Evolutionary conservation across 331 rosid genomes (phyloP).

Genomic region (Pyracantha coccinea): DNA sequence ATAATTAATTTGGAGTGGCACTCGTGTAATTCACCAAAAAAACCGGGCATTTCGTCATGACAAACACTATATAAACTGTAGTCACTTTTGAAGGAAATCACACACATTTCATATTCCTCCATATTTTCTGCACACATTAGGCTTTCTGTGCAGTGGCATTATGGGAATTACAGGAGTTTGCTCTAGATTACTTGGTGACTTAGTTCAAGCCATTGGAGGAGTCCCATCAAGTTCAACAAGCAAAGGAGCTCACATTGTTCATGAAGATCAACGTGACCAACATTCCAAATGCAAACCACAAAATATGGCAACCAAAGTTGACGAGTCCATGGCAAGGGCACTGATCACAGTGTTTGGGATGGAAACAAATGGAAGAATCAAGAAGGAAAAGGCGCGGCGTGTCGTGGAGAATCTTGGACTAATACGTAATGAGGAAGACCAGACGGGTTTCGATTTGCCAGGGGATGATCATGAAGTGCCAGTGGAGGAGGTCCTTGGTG

Average conservation of each 20-base stretch:
- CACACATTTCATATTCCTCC: not conserved
- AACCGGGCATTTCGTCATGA: slow-evolving; percentile 13
- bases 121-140: not conserved
- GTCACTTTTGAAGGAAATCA: not conserved
- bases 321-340: slow-evolving; percentile 47
- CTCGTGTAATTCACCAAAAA: slow-evolving; percentile 9
- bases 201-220: slow-evolving; percentile 41
- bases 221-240: slow-evolving; percentile 5
- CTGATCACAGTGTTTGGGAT: slow-evolving; percentile 81
- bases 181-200: slow-evolving; percentile 48
- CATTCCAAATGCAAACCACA: slow-evolving; percentile 4
- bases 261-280: not conserved
- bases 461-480: slow-evolving; percentile 37
- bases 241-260: slow-evolving; percentile 14
- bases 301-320: slow-evolving; percentile 17
- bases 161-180: slow-evolving; percentile 66
- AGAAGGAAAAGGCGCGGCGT: slow-evolving; percentile 55
- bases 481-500: slow-evolving; percentile 58
- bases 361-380: slow-evolving; percentile 69
- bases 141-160: not conserved
- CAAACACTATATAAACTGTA: slow-evolving; percentile 33
- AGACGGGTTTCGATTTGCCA: slow-evolving; percentile 35
- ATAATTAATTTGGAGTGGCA: slow-evolving; percentile 22
- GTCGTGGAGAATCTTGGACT: slow-evolving; percentile 82
- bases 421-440: slow-evolving; percentile 26